Conservation (phyloP, 192 early-diverging fungal species). For the Gonapodya sp. region DNA sequence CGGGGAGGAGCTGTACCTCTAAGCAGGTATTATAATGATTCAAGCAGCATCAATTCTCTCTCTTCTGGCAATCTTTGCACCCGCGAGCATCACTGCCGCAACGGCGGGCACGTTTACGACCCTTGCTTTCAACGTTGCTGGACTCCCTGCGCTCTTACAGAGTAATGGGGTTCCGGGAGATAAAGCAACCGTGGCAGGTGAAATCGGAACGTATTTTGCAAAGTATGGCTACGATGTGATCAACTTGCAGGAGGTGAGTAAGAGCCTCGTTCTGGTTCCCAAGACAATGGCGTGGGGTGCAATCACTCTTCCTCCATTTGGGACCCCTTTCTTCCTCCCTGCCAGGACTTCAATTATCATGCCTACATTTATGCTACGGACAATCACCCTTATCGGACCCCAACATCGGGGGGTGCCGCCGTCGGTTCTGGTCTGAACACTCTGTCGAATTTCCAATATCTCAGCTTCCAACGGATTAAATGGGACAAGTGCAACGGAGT, state of each 20-base stretch:
- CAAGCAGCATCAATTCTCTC: too few species aligned
- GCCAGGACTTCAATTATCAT: slow-evolving; percentile 11
- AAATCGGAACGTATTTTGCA: too few species aligned
- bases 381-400: slow-evolving; percentile 18
- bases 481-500: slow-evolving; percentile 15
- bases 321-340: not conserved
- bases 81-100: not conserved
- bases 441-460: slow-evolving; percentile 12
- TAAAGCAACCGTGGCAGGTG: not conserved
- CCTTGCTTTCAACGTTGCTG: not conserved
- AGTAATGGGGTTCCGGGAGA: not conserved
- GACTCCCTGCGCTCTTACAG: not conserved
- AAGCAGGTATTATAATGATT: too few species aligned
- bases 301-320: not conserved
- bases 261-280: not conserved
- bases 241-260: not conserved
- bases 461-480: slow-evolving; percentile 9
- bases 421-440: slow-evolving; percentile 19
- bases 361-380: slow-evolving; percentile 13
- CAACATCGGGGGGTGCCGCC: slow-evolving; percentile 14
- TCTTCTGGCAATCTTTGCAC: too few species aligned
- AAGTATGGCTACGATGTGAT: not conserved
- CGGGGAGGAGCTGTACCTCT: too few species aligned
- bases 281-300: not conserved
- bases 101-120: not conserved